Evolutionary conservation across 208 protist genomes (phyloP).

Genomic region (Willaertia magna): DNA sequence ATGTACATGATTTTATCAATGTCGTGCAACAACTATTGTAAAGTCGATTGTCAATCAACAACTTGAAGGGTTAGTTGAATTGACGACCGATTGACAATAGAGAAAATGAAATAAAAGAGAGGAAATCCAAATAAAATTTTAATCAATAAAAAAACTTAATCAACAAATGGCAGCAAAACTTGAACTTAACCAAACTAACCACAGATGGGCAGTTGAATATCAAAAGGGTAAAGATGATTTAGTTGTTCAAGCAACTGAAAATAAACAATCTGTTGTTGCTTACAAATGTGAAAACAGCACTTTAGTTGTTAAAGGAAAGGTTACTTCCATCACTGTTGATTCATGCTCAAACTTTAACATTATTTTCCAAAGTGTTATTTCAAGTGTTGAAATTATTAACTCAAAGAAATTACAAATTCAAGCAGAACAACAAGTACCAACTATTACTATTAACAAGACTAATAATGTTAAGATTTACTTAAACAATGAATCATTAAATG

Average conservation of each 20-base stretch:
- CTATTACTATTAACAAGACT: not conserved
- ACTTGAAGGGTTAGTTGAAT: too few relatives aligned
- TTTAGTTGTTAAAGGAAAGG: not conserved
- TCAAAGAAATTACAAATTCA: not conserved
- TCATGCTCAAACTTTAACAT: not conserved
- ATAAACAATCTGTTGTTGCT: not conserved
- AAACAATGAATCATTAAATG: not conserved
- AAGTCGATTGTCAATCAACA: too few relatives aligned
- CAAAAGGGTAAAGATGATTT: not conserved
- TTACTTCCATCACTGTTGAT: not conserved
- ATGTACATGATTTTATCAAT: too few relatives aligned
- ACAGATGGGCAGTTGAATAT: not conserved
- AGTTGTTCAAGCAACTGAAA: not conserved
- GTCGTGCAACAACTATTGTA: too few relatives aligned
- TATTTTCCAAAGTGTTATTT: not conserved
- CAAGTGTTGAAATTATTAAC: not conserved
- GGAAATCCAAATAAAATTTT: too few relatives aligned
- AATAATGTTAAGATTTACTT: not conserved
- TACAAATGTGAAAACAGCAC: not conserved
- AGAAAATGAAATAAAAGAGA: too few relatives aligned
- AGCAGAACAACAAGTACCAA: not conserved
- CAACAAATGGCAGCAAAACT: not conserved
- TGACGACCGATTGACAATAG: too few relatives aligned
- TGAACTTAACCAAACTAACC: not conserved
- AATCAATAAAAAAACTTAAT: not conserved